Evolutionary conservation across 2,329 filamentous ascomycete genomes (phyloP), one percentile per base, ranked within the genome.

Genomic region (Pseudonectria buxi): DNA sequence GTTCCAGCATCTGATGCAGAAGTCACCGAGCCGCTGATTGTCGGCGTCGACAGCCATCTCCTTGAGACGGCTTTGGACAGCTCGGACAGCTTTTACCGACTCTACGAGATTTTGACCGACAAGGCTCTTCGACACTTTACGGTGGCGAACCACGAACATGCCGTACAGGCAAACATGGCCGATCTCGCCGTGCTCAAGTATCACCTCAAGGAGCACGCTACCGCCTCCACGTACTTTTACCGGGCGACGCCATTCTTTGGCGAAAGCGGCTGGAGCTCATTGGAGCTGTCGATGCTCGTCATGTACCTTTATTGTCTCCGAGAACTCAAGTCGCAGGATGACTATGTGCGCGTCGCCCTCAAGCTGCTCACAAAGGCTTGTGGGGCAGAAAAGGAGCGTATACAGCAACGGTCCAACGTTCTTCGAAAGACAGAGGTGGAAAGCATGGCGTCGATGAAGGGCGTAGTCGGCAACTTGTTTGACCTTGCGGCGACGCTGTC

Each of bases 161-260:
- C 86, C 7, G 81, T 84, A 1, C 81, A 94, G 48, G 74, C 80
- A 14, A 80, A 81, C 41, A 77, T 89, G 58, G 83, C 86, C 9
- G 92, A 98, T 58, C 72, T 96, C 30, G 92, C 88, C 2, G 74
- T 92, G 5, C 67, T 95, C 33, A 89, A 90, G 51, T 92, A 82
- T 48, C 76, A 84, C 40, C 68, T 85, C 3, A 74, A 76, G 14
- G 85, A 96, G 46, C 89, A 81, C 53, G 68, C 67, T 3, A 73
- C 78, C 2, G 89, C 92, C 1, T 80, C 84, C 0, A 74, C 74
- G 1, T 89, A 85, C 52, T 92, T 98, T 51, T 76, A 83, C 50
- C 74, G 80, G 30, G 79, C 92, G 28, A 82, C 85, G 1, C 81
- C 83, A 0, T 84, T 86, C 43, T 95, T 92, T 49, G 83, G 82